A percentile compares a stretch with the other conserved stretches of the same genome.
Evolutionary conservation across 495 filamentous ascomycete species (phyloP).

Genomic region (Penicillium argentinense): DNA sequence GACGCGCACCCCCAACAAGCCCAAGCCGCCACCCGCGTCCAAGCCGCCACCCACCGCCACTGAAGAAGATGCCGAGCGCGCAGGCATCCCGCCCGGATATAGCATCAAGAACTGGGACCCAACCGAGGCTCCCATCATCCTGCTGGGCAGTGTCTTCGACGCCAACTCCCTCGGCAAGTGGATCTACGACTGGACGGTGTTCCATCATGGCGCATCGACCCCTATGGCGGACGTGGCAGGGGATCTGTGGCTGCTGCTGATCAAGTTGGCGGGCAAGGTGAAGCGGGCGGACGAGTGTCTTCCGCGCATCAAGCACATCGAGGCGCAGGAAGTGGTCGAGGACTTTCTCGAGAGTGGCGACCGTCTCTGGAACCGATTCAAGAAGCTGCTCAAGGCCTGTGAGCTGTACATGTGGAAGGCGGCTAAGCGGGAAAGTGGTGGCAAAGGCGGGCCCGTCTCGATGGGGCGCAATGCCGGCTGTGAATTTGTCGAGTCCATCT

Average conservation of each 20-base stretch:
- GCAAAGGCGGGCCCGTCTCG: conserved; percentile 56
- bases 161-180: conserved; percentile 97
- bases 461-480: conserved; percentile 92
- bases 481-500: conserved; percentile 97
- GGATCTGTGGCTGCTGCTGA: conserved; percentile 91
- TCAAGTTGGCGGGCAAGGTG: conserved; percentile 94
- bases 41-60: conserved; percentile 70
- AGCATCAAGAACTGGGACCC: conserved; percentile 99
- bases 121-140: conserved; percentile 85
- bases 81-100: conserved; percentile 86
- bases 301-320: conserved; percentile 64
- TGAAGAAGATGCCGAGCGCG: conserved; percentile 76
- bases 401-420: conserved; percentile 91
- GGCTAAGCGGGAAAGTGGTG: conserved; percentile 61
- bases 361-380: conserved; percentile 81
- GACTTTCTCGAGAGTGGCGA: conserved; percentile 93
- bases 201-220: conserved; percentile 78
- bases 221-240: conserved; percentile 92
- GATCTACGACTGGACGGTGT: conserved; percentile 99
- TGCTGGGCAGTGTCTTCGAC: conserved; percentile 95
- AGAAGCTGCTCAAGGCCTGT: conserved; percentile 82
- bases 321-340: conserved; percentile 78
- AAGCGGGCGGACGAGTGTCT: conserved; percentile 86
- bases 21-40: conserved; percentile 42
- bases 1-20: conserved; percentile 44